These are phyloP conservation scores for Apodospora peruviana DNA, from an alignment of 495 filamentous ascomycete genomes.

Conservation along the genomic window DNA sequence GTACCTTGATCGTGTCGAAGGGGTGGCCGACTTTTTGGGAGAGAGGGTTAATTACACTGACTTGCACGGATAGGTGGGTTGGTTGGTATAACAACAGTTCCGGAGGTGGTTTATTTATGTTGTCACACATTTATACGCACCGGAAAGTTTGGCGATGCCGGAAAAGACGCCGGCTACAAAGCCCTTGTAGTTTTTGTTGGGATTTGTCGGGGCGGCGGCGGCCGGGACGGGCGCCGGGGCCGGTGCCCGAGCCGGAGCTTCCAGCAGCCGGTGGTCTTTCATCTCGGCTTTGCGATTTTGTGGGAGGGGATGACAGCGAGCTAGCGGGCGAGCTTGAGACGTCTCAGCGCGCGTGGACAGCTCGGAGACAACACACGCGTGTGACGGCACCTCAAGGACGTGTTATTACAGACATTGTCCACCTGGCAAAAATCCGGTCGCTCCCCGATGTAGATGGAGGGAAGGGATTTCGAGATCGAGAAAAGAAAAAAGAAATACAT, in stretches of 20 bases:
- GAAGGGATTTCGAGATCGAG: too few species aligned
- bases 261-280: neutral
- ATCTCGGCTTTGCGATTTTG: neutral
- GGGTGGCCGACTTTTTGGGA: conserved; percentile 42
- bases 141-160: conserved; percentile 83
- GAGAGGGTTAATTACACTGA: neutral
- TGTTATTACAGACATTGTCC: too few species aligned
- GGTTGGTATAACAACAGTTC: neutral
- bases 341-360: too few species aligned
- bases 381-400: too few species aligned
- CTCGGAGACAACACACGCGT: too few species aligned
- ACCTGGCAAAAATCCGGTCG: too few species aligned
- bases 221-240: conserved; percentile 5
- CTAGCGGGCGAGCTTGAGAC: too few species aligned
- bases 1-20: conserved; percentile 96
- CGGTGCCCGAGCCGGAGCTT: conserved; percentile 3
- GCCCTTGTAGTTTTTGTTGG: conserved; percentile 64
- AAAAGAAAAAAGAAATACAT: too few species aligned
- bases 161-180: conserved; percentile 94
- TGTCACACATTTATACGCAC: conserved; percentile 48
- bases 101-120: neutral
- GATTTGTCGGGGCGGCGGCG: conserved; percentile 3
- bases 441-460: too few species aligned
- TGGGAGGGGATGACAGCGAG: neutral
- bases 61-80: neutral